Evolutionary conservation across 1,139 yeast species (phyloP), one percentile per base, ranked within the genome.

Genomic region (Yamadazyma oceani): DNA sequence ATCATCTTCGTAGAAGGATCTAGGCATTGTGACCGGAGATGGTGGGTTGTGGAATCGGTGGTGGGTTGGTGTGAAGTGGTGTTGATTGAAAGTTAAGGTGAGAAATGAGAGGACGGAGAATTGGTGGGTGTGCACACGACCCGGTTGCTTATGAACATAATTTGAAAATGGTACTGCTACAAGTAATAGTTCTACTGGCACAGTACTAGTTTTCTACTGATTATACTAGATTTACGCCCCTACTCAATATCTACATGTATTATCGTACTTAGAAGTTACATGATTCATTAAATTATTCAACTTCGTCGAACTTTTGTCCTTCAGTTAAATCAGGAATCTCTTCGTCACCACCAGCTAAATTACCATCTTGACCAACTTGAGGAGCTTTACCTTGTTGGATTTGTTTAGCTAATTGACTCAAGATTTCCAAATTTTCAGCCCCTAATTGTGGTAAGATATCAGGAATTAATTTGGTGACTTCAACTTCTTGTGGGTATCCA

Each of bases 401-500:
- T 67, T 86, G 90, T 68, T 86, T 89, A 49, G 97, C 96, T 67
- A 92, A 78, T 73, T 85, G 80, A 64, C 88, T 82, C 68, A 92
- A 80, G 68, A 88, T 83, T 62, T 85, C 88, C 65, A 89, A 81
- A 71, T 94, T 87, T 71, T 92, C 97, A 55, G 96, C 88, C 59
- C 97, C 97, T 72, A 92, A 80, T 76, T 92, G 96, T 56, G 96
- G 92, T 64, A 92, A 82, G 69, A 92, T 88, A 69, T 82, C 87
- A 60, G 97, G 98, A 58, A 92, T 82, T 73, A 92, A 82, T 62
- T 90, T 96, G 55, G 94, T 85, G 58, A 92, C 80, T 54, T 82
- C 81, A 82, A 89, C 90, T 73, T 87, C 95, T 70, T 88, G 95
- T 49, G 96, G 89, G 71, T 82, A 81, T 67, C 98, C 98, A 67